These are phyloP conservation scores for Zelonia costaricensis DNA, from an alignment of 208 protist species.

Conservation along the genomic window DNA sequence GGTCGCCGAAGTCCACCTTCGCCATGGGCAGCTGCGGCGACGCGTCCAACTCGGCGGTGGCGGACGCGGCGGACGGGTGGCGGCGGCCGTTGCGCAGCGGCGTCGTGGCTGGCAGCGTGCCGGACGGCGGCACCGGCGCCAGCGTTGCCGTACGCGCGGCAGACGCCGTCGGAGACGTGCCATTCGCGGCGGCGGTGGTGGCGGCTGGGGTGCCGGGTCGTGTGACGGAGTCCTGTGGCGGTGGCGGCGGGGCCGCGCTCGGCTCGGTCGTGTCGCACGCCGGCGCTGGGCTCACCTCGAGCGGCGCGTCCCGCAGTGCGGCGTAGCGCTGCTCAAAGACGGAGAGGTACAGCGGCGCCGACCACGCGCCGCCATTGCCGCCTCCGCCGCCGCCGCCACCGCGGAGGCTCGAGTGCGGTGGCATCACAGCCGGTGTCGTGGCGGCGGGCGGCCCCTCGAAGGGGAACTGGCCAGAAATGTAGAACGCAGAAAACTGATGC, in stretches of 20 bases:
- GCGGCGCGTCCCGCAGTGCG: slow-evolving; percentile 7
- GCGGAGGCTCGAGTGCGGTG: too few relatives aligned
- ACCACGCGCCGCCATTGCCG: not conserved
- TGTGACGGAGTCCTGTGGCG: too few relatives aligned
- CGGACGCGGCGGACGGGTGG: not conserved
- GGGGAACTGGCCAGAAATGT: slow-evolving; percentile 20
- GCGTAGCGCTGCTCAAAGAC: slow-evolving; percentile 17
- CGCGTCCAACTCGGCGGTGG: not conserved
- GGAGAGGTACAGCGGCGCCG: slow-evolving; percentile 1
- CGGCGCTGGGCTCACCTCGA: too few relatives aligned
- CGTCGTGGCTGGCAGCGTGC: too few relatives aligned
- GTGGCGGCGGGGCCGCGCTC: not conserved
- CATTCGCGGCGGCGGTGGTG: too few relatives aligned
- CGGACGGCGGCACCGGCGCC: too few relatives aligned
- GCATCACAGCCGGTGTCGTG: too few relatives aligned
- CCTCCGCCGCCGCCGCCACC: not conserved
- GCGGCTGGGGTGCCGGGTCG: too few relatives aligned
- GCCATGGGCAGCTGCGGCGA: slow-evolving; percentile 6
- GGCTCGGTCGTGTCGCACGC: not conserved
- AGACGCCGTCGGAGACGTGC: too few relatives aligned
- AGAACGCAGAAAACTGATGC: slow-evolving; percentile 29
- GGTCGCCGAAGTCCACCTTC: slow-evolving; percentile 1
- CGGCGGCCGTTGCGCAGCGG: not conserved
- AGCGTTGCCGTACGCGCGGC: too few relatives aligned
- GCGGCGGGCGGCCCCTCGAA: not conserved